Percentiles rank a stretch among this genome's conserved stretches.
Conservation (phyloP, 805 yeast species). For the Pichia paraexigua region DNA sequence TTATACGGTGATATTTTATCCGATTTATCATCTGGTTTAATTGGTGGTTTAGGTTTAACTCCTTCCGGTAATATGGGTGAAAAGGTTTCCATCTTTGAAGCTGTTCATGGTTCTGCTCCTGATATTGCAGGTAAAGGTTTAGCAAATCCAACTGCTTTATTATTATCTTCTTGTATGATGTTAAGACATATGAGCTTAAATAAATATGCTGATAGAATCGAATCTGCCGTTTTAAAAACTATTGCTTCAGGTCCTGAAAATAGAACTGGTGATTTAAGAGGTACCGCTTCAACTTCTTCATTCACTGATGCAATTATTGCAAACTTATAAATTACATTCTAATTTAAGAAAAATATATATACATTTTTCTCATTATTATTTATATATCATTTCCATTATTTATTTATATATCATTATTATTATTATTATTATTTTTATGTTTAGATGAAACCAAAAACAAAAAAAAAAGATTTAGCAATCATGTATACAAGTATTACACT, state of each 20-base stretch:
- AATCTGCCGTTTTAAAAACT: constrained; percentile 77
- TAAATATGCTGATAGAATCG: constrained; percentile 75
- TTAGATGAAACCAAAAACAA: neutral
- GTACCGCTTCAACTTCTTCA: constrained; percentile 79
- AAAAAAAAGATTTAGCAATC: too few species aligned
- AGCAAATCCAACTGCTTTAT: constrained; percentile 97
- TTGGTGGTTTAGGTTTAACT: constrained; percentile 97
- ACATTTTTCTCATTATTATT: too few species aligned
- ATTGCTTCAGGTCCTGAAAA: constrained; percentile 93
- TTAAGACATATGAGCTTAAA: constrained; percentile 94
- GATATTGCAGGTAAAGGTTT: constrained; percentile 98
- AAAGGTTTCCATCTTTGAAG: constrained; percentile 96
- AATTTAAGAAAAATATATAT: too few species aligned
- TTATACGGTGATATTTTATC: constrained; percentile 99
- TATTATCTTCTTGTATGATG: constrained; percentile 97
- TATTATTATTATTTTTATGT: neutral
- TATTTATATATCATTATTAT: neutral
- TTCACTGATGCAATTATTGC: constrained; percentile 89
- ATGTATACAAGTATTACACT: too few species aligned
- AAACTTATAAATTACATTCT: constrained; percentile 55
- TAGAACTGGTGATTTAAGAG: constrained; percentile 96
- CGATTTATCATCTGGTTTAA: constrained; percentile 93
- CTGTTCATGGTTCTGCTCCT: constrained; percentile 99
- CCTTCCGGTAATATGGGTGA: constrained; percentile 99
- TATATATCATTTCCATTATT: neutral